Base-by-base conservation (phyloP, 2,329 filamentous ascomycete genomes). In the Talaromyces pinophilus region DNA sequence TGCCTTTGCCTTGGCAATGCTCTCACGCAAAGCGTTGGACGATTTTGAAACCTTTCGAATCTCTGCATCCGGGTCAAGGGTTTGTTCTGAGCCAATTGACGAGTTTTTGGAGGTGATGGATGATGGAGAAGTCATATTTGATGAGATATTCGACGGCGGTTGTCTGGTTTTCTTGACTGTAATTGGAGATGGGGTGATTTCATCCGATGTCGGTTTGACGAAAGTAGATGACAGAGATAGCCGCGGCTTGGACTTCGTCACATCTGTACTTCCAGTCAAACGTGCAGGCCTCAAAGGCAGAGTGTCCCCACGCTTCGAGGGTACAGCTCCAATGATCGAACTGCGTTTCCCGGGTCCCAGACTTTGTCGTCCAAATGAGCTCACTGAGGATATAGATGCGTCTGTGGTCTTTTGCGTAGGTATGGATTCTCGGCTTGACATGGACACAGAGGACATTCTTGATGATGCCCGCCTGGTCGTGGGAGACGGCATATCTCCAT, bases 1-100 rank as follows among this genome's bases (percentile, higher is more conserved):
- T 2, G 93, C 93, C 75, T 94, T 96, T 0, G 95, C 94, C 72
- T 93, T 94, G 44, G 93, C 92, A 69, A 98, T 97, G 63, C 95
- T 93, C 62, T 97, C 92, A 40, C 95, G 88, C 15, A 99, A 80
- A 0, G 93, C 89, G 17, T 86, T 83, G 0, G 94, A 97, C 0
- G 93, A 93, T 72, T 91, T 95, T 5, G 82, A 79, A 0, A 77
- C 77, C 66, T 82, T 85, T 42, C 78, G 75, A 15, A 77, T 73
- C 66, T 81, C 79, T 25, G 62, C 62, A 54, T 76, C 74, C 33
- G 73, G 69, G 57, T 77, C 75, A 11, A 71, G 69, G n/a, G 71
- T 67, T n/a, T 72, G 71, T 28, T 78, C 76, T 19, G 71, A 72
- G 11, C 42, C 55, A 28, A 71, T 69, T 50, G 77, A 74, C 15